Base-by-base conservation (phyloP, 345 rosid genomes). In the Aquilaria malaccensis region DNA sequence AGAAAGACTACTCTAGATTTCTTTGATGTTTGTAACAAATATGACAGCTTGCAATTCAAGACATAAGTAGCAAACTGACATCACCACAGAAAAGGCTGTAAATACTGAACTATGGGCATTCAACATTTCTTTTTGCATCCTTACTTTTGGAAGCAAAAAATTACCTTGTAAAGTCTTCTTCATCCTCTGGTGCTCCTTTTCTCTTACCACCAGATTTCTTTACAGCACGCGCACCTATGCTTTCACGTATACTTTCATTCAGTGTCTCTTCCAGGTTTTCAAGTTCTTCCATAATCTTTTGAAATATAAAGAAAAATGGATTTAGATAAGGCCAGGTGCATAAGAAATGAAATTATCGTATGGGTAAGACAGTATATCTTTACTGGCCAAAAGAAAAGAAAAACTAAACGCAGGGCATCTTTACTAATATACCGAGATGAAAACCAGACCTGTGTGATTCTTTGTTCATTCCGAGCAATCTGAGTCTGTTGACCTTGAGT, bases 401-500 rank as follows among this genome's bases (percentile, higher is more conserved):
- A 37, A 4, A 13, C 7, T 1, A 14, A 52, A 52, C 10, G 29
- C 22, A 2, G 14, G 0, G 13, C 5, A 29, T 51, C 29, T 51
- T 29, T n/a, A 14, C 45, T 57, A 11, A 13, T 57, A 1, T 37
- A 30, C 33, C 31, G 37, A 30, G 29, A 22, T 49, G 60, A 37
- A 37, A 37, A 37, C 7, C 65, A 61, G 65, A 91, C 98, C 95
- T 88, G 81, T 12, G 88, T 68, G 12, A 74, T 88, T 79, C 97
- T 83, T 81, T 87, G 97, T 52, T 94, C 97, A 78, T 94, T 94
- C 58, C 99, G 89, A 70, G 97, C 95, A 74, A 94, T 94, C 77
- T 90, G 97, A 56, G 96, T 94, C 79, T 94, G 99, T 68, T 94
- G 97, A 46, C 99, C 99, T 71, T 94, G 97, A 3, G 97, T 94